Base-by-base conservation (phyloP, 441 rosid species). In the Hypseocharis bilobata region DNA sequence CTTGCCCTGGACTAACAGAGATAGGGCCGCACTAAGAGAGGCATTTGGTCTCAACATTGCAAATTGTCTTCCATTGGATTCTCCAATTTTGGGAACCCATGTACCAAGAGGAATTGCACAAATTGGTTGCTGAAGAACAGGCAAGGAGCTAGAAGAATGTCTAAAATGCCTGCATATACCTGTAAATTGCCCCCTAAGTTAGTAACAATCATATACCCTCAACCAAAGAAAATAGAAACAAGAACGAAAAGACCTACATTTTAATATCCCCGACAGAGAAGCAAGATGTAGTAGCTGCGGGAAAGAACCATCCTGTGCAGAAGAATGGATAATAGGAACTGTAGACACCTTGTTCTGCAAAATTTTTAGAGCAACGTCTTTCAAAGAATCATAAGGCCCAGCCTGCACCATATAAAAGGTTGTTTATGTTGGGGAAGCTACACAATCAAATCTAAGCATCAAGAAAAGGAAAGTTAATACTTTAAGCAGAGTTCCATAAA, bases 161-260 rank as follows among this genome's bases (percentile, higher is more conserved):
- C 81, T 80, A 70, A 85, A 85, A 65, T 85, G 75, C 74, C 90
- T 80, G 77, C 88, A 85, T 67, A 85, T 67, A 68, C 86, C 90
- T 85, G 82, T 61, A 68, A 69, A 71, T 25, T 29, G 56, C 59
- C 38, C 32, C 69, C 57, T 49, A 4, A 17, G 71, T 82, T 52
- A 76, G 80, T 58, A 64, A 66, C 30, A 58, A 65, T 32, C 34
- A 57, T 32, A 38, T 10, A 8, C 34, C 6, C 26, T 64, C 63
- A 1, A 62, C 54, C 62, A 47, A 51, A 25, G 26, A n/a, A n/a
- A n/a, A n/a, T n/a, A n/a, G n/a, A n/a, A n/a, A 11, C 62, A 72
- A 40, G 32, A 70, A 69, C 32, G 29, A 72, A 67, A 74, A 73
- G 25, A 55, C 82, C 74, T 78, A 85, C 90, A 80, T 71, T 79